phyloP scores from a whole-genome alignment of 352 stramenopile species.

The Globisporangium takayamanum region DNA sequence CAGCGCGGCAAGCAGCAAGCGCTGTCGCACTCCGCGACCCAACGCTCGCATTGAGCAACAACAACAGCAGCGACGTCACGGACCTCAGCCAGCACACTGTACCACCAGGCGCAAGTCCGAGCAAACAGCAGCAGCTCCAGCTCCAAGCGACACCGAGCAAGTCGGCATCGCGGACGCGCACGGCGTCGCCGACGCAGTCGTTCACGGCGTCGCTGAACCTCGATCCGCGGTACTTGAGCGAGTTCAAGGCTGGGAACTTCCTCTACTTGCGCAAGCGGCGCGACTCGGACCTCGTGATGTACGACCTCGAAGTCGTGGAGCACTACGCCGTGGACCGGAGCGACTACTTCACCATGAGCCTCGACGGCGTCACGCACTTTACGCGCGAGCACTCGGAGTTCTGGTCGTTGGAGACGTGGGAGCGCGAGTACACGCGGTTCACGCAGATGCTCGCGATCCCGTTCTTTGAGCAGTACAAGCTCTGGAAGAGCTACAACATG shows the following conservation, averaged over 20 bases:
- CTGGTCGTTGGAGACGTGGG: slow-evolving; percentile 90
- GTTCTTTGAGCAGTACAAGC: slow-evolving; percentile 91
- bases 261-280: slow-evolving; percentile 67
- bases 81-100: not conserved
- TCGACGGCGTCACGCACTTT: slow-evolving; percentile 91
- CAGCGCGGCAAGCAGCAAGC: slow-evolving; percentile 10
- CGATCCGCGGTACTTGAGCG: slow-evolving; percentile 59
- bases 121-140: not conserved
- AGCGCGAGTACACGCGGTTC: slow-evolving; percentile 90
- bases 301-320: slow-evolving; percentile 76
- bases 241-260: slow-evolving; percentile 80
- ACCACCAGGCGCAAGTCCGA: not conserved
- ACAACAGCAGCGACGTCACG: not conserved
- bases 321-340: slow-evolving; percentile 75
- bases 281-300: slow-evolving; percentile 71
- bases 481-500: slow-evolving; percentile 93
- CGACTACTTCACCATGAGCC: slow-evolving; percentile 92
- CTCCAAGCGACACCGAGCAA: not conserved
- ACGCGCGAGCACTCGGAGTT: slow-evolving; percentile 86
- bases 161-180: too few species aligned
- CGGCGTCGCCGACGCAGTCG: slow-evolving; percentile 18
- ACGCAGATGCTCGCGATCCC: slow-evolving; percentile 85
- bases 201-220: slow-evolving; percentile 78
- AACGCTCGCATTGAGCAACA: not conserved
- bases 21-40: slow-evolving; percentile 11